Conservation (phyloP, 768 basidiomycete genomes). For the Galerina sulciceps region DNA sequence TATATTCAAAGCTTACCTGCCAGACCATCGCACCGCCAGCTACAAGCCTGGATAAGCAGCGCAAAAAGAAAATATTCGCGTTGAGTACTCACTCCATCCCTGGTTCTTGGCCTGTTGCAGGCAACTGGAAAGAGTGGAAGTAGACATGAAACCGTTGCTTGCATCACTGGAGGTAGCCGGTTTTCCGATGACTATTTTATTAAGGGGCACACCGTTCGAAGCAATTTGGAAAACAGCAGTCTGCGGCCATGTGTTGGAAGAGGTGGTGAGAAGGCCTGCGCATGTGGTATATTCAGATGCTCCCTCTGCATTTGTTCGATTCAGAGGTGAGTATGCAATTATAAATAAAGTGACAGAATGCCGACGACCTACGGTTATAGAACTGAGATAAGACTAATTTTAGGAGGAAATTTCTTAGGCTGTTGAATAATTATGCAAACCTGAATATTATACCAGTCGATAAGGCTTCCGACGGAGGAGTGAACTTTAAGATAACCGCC, state of each 20-base stretch:
- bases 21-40: conserved; percentile 43
- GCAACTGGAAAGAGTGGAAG: conserved; percentile 61
- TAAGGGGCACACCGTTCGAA: conserved; percentile 55
- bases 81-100: conserved; percentile 69
- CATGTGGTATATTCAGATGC: conserved; percentile 68
- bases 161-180: conserved; percentile 59
- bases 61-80: too few species aligned
- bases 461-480: conserved; percentile 52
- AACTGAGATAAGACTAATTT: conserved; percentile 31
- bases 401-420: not conserved
- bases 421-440: conserved; percentile 30
- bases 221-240: conserved; percentile 65
- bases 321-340: conserved; percentile 10
- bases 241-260: conserved; percentile 64
- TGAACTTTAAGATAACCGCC: conserved; percentile 65
- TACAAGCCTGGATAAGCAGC: conserved; percentile 11
- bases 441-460: conserved; percentile 69
- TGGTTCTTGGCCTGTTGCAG: conserved; percentile 58
- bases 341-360: not conserved
- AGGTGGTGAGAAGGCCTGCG: conserved; percentile 56
- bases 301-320: conserved; percentile 49
- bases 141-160: conserved; percentile 63
- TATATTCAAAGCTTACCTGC: conserved; percentile 29
- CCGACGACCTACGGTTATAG: conserved; percentile 44
- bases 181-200: conserved; percentile 81